A percentile compares a stretch with the other conserved stretches of the same genome.
These are phyloP conservation scores for Adansonia grandidieri DNA, from an alignment of 441 rosid genomes.

Conservation along the genomic window DNA sequence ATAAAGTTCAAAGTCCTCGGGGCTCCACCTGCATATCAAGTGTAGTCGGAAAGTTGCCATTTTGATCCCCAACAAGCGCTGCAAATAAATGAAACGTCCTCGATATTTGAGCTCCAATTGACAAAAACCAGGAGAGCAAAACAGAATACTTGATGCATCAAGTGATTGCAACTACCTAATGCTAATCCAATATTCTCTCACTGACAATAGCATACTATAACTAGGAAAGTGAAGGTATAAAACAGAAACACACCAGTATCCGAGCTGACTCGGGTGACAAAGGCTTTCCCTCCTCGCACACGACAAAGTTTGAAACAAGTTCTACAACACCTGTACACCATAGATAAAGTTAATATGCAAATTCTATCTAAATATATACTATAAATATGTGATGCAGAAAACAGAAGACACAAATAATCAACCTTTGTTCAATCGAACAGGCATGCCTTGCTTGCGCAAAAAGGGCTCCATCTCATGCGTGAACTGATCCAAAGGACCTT, in stretches of 20 bases:
- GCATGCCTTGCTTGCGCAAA: conserved; percentile 92
- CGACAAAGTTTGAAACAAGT: conserved; percentile 81
- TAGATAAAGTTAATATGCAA: conserved; percentile 1
- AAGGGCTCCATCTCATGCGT: conserved; percentile 99
- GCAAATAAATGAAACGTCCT: conserved; percentile 35
- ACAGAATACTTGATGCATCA: neutral
- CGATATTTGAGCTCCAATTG: neutral
- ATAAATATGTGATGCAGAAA: neutral
- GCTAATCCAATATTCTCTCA: neutral
- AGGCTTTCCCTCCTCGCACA: conserved; percentile 94
- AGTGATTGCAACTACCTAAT: neutral
- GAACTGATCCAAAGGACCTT: conserved; percentile 91
- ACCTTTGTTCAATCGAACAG: conserved; percentile 96
- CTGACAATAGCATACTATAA: neutral
- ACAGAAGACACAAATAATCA: conserved; percentile 11
- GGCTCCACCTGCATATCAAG: conserved; percentile 82
- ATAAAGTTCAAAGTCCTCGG: conserved; percentile 77
- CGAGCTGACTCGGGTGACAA: conserved; percentile 91
- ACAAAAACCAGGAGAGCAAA: neutral
- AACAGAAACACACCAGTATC: conserved; percentile 61
- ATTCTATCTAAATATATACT: neutral
- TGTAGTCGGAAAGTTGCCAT: conserved; percentile 88
- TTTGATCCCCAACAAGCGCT: conserved; percentile 87
- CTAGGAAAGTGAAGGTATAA: neutral
- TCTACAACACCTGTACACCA: conserved; percentile 76